phyloP scores from a whole-genome alignment of 345 rosid species.

The Eucalyptus coolabah region DNA sequence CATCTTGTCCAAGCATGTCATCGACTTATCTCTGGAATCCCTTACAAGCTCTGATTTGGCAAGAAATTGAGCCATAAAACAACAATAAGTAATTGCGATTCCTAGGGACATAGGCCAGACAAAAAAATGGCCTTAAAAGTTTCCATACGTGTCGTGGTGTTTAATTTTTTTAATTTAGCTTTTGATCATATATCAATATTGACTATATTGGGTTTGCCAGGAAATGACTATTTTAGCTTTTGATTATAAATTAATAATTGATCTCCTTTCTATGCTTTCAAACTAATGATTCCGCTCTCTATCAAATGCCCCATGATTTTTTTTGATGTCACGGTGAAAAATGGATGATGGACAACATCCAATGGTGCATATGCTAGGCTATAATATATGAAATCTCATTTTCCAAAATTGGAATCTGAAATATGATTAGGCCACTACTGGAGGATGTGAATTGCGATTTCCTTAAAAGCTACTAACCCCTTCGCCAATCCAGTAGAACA shows the following conservation, averaged over 20 bases:
- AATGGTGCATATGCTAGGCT: neutral
- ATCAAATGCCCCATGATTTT: neutral
- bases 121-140: neutral
- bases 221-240: neutral
- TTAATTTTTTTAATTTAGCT: neutral
- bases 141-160: neutral
- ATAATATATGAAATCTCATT: neutral
- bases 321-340: fast-evolving
- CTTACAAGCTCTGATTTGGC: neutral
- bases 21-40: neutral
- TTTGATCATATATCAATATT: neutral
- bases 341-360: neutral
- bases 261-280: neutral
- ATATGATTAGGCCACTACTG: neutral
- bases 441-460: neutral
- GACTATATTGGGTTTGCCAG: neutral
- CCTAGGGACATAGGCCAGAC: neutral
- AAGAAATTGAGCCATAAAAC: neutral
- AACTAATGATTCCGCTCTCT: neutral
- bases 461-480: neutral
- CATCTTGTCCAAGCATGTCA: neutral
- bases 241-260: neutral
- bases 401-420: neutral
- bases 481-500: neutral
- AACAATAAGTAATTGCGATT: neutral